Base-by-base conservation (phyloP, 2,329 filamentous ascomycete species). In the Pseudocercospora crystallina region DNA sequence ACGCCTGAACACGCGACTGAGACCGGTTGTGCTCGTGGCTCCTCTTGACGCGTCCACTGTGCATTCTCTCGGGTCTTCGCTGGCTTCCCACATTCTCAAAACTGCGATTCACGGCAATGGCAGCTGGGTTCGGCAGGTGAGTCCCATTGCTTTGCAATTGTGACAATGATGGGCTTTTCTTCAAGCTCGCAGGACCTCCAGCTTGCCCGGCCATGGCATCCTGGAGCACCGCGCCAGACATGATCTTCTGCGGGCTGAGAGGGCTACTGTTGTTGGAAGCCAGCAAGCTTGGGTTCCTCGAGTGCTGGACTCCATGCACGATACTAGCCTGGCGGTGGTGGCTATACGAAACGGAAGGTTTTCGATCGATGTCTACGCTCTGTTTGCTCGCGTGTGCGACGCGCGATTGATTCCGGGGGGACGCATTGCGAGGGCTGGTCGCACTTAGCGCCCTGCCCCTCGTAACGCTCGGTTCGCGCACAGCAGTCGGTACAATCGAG, bases 251-350 rank as follows among this genome's bases (percentile, higher is more conserved):
- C 47, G 90, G 89, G 70, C 89, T 95, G 64, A 96, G 77, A 51
- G 92, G 92, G 69, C 88, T 95, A 26, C 86, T 74, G 37, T 77
- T 86, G 32, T 86, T 82, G 49, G 87, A 83, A 68, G 89, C 90
- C 65, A 87, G 83, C 66, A 87, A 83, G 73, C 91, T 96, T 62
- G 90, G 87, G 80, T 95, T 95, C 72, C 92, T 76, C 49, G 81
- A 87, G 72, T 99, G 94, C 70, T 96, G 91, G 61, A 95, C 85
- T 65, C 94, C 92, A 82, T 97, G 89, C 50, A 97, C 91, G 62
- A 97, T 96, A 42, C 92, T 97, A 0, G 92, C 95, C 74, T 99
- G 90, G 48, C 94, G 86, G 73, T 97, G 90, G 70, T 99, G 91
- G 53, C 89, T 89, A 77, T 97, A 86, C 12, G 78, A 80, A 52